These are phyloP conservation scores for Ophiocytium majus DNA, from an alignment of 352 stramenopile genomes.

Conservation along the genomic window DNA sequence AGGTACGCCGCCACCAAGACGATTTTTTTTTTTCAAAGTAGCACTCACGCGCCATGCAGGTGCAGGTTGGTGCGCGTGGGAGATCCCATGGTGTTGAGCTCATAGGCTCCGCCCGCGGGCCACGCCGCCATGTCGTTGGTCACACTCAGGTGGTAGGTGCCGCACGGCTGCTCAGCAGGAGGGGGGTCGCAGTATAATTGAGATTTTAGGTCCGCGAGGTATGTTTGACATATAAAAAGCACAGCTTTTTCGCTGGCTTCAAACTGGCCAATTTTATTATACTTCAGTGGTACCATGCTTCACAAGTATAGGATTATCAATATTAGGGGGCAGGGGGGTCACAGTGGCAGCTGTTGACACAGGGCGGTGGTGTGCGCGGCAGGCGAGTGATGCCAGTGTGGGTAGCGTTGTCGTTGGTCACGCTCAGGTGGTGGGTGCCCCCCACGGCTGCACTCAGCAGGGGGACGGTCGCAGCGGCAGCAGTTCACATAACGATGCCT, in stretches of 20 bases:
- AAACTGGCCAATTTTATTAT: not conserved
- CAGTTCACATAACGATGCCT: no score
- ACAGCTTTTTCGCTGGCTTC: no score
- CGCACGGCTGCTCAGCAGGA: not conserved
- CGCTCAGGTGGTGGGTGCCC: no score
- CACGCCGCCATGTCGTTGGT: not conserved
- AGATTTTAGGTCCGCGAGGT: not conserved
- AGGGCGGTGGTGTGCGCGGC: not conserved
- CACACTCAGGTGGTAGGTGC: not conserved
- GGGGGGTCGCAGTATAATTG: not conserved
- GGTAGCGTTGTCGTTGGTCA: no score
- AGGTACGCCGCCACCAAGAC: no score
- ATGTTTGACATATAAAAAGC: not conserved
- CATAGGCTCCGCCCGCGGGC: not conserved
- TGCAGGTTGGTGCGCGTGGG: slow-evolving; percentile 23
- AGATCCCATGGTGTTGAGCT: not conserved
- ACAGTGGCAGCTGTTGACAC: not conserved
- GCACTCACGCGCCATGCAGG: not conserved
- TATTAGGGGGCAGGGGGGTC: not conserved
- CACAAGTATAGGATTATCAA: not conserved
- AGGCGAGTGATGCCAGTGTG: no score
- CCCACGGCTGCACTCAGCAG: no score
- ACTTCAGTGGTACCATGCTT: no score
- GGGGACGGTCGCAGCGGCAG: no score
- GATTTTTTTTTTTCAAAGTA: no score